These are phyloP conservation scores for Corchorus capsularis DNA, from an alignment of 345 rosid genomes.

Conservation along the genomic window DNA sequence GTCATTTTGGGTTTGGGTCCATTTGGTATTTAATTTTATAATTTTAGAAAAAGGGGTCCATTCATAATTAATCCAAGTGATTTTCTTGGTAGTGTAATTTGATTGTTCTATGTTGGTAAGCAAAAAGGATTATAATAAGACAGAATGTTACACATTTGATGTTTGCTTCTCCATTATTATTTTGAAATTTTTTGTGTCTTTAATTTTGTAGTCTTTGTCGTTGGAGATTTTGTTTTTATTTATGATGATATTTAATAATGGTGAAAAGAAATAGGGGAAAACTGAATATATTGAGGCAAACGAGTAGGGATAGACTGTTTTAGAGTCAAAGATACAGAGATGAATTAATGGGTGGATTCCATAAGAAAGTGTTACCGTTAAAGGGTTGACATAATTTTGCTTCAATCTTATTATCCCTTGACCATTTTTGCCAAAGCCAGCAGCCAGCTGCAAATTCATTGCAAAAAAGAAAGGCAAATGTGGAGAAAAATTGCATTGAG, in stretches of 20 bases:
- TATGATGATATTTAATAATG: not conserved
- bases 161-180: not conserved
- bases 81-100: not conserved
- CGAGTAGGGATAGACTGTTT: conserved; percentile 8
- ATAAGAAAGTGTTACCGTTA: not conserved
- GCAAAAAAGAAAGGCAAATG: not conserved
- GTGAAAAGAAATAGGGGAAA: not conserved
- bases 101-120: conserved; percentile 4
- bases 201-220: not conserved
- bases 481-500: not conserved
- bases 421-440: too few species aligned
- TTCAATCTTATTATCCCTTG: not conserved
- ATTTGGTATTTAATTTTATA: not conserved
- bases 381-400: too few species aligned
- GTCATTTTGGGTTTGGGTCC: not conserved
- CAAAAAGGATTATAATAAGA: not conserved
- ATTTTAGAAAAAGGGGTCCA: not conserved
- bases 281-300: not conserved
- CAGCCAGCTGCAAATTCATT: not conserved
- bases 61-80: not conserved
- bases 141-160: not conserved
- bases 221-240: not conserved
- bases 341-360: conserved; percentile 1
- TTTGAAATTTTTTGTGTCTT: not conserved
- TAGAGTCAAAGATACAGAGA: not conserved